Conservation (phyloP, 2,329 filamentous ascomycete species). For the Rhynchosporium graminicola region DNA sequence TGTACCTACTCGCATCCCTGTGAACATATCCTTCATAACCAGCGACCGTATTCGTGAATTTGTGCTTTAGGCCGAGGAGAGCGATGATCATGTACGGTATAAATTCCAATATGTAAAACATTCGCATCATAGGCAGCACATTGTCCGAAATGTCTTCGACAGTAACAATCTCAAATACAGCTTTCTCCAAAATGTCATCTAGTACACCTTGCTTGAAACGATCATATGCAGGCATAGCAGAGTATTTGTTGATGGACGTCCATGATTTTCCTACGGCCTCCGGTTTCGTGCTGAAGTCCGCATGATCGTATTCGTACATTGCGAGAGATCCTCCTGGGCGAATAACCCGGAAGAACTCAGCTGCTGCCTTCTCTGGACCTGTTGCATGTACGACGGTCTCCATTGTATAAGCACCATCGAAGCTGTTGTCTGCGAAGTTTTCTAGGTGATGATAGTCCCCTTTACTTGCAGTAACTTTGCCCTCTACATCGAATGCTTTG, state of each 20-base stretch:
- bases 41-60: constrained; percentile 52
- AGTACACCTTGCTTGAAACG: constrained; percentile 45
- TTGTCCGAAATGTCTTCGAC: constrained; percentile 49
- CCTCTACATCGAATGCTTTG: constrained; percentile 39
- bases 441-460: constrained; percentile 56
- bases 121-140: constrained; percentile 49
- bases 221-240: constrained; percentile 49
- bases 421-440: constrained; percentile 41
- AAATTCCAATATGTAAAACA: constrained; percentile 50
- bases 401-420: constrained; percentile 57
- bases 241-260: constrained; percentile 45
- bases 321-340: constrained; percentile 50
- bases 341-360: constrained; percentile 50
- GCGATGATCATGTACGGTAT: constrained; percentile 50
- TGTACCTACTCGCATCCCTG: constrained; percentile 29
- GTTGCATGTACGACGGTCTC: constrained; percentile 57
- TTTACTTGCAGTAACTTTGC: constrained; percentile 43
- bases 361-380: constrained; percentile 47
- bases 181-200: constrained; percentile 43
- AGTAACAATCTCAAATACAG: constrained; percentile 43
- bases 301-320: constrained; percentile 51
- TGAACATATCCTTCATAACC: constrained; percentile 38
- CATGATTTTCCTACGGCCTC: constrained; percentile 40
- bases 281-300: constrained; percentile 32
- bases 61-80: constrained; percentile 46